Evolutionary conservation across 164 flowering plant species (phyloP), one percentile per base, ranked within the genome.

Genomic region (Vitis amurensis): DNA sequence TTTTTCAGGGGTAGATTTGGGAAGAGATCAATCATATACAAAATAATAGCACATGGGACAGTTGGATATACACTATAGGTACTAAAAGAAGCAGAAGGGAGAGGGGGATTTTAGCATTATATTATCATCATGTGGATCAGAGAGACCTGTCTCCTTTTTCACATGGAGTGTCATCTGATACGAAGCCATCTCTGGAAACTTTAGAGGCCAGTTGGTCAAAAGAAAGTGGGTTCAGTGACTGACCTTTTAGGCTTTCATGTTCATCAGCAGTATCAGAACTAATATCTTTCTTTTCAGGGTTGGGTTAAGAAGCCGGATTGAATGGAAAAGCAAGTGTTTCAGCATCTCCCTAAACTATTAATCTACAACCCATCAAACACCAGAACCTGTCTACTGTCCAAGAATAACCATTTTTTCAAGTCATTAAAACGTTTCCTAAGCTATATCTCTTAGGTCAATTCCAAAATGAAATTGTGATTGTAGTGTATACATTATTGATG

Each of bases 41-140:
- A 4, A 72, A 69, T 19, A 59, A 59, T 66, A 63, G 74, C 88
- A 84, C 81, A 73, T 82, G 83, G 81, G 69, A 67, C 76, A 78
- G 85, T 70, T 76, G 81, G 78, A 76, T 1, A 27, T 15, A 59
- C 61, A 66, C 16, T 17, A 67, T 72, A 67, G 70, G 47, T 27
- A 15, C 6, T 53, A 55, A 50, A 8, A 15, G 23, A 8, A 15
- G 23, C 44, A 3, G 56, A 59, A 13, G 55, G 11, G 29, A 30
- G n/a, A 7, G 16, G 59, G 59, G 59, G 44, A 37, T 37, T 11
- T 53, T 14, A 13, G 56, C 16, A 53, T 53, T 12, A 53, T 53
- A 2, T 13, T 53, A 19, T 55, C n/a, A 65, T 14, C 68, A 67
- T 55, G 60, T 67, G 69, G 9, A 55, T 16, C 68, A 53, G n/a